Percentiles rank a stretch among this genome's conserved stretches.
These are phyloP conservation scores for Aeminium ludgeri DNA, from an alignment of 495 filamentous ascomycete genomes.

Conservation along the genomic window DNA sequence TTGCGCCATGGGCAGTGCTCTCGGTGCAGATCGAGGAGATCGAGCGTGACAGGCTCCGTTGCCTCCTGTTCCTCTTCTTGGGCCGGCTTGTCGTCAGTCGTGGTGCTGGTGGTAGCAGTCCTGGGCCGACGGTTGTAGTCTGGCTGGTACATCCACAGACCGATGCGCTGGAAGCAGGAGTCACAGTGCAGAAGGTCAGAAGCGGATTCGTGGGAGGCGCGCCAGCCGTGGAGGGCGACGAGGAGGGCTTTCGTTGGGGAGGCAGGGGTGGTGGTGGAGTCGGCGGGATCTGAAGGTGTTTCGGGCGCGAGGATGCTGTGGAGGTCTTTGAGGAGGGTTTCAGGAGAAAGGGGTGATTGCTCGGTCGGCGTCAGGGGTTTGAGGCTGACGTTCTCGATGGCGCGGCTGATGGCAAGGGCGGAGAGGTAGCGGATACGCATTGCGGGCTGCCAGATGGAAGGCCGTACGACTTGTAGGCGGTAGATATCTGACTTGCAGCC, in stretches of 20 bases:
- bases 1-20: conserved; percentile 30
- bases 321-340: conserved; percentile 4
- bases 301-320: too few relatives aligned
- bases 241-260: conserved; percentile 27
- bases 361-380: not conserved
- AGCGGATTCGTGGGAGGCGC: conserved; percentile 45
- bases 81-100: conserved; percentile 20
- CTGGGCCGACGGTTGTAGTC: conserved; percentile 6
- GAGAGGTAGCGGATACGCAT: conserved; percentile 21
- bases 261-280: not conserved
- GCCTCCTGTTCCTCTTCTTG: conserved; percentile 21
- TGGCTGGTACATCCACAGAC: conserved; percentile 78
- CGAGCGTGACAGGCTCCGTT: conserved; percentile 13
- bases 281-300: too few relatives aligned
- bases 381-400: conserved; percentile 11
- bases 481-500: conserved; percentile 50
- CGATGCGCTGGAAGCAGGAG: conserved; percentile 74
- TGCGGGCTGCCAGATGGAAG: conserved; percentile 17
- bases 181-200: conserved; percentile 56
- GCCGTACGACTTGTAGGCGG: conserved; percentile 22
- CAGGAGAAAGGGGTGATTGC: not conserved
- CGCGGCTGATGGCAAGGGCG: conserved; percentile 5
- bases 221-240: conserved; percentile 78
- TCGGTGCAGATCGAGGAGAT: conserved; percentile 23
- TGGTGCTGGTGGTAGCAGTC: conserved; percentile 11